phyloP scores from a whole-genome alignment of 1,284 basidiomycete species.

The Psilocybe mexicana region DNA sequence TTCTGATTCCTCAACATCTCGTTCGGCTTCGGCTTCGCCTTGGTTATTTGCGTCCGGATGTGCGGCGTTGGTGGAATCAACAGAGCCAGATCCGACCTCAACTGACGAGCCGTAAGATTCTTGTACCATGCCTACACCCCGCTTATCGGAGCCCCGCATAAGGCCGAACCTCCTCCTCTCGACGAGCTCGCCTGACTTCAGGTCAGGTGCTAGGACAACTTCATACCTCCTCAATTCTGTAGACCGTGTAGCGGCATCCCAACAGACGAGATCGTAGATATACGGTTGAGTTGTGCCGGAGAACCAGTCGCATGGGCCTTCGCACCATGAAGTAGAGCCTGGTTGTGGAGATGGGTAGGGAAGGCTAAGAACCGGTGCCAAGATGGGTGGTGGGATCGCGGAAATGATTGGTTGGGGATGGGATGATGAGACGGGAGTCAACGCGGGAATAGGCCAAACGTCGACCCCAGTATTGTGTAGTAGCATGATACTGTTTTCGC shows the following conservation, averaged over 20 bases:
- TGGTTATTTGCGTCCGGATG: background rate
- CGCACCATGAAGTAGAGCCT: background rate
- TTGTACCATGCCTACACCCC: background rate
- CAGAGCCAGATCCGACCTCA: too few relatives aligned
- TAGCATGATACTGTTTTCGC: conserved; percentile 7
- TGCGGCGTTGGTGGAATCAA: background rate
- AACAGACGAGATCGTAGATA: conserved; percentile 8
- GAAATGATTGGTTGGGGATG: background rate
- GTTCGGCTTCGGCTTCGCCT: background rate
- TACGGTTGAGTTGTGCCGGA: conserved; percentile 5
- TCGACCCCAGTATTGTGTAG: conserved; percentile 3
- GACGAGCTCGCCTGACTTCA: background rate
- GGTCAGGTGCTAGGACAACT: background rate
- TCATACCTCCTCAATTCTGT: conserved; percentile 7
- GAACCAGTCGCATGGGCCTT: conserved; percentile 1
- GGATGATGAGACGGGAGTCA: background rate
- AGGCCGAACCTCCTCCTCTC: background rate
- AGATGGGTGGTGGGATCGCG: background rate
- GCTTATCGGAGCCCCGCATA: background rate
- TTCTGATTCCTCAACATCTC: background rate
- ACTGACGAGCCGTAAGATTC: background rate
- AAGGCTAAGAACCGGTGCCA: background rate
- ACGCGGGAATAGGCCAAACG: conserved; percentile 12
- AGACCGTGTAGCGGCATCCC: background rate
- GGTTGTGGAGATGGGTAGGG: background rate